Evolutionary conservation across 1,284 basidiomycete species (phyloP), one percentile per base, ranked within the genome.

Genomic region (Apiotrichum domesticum): DNA sequence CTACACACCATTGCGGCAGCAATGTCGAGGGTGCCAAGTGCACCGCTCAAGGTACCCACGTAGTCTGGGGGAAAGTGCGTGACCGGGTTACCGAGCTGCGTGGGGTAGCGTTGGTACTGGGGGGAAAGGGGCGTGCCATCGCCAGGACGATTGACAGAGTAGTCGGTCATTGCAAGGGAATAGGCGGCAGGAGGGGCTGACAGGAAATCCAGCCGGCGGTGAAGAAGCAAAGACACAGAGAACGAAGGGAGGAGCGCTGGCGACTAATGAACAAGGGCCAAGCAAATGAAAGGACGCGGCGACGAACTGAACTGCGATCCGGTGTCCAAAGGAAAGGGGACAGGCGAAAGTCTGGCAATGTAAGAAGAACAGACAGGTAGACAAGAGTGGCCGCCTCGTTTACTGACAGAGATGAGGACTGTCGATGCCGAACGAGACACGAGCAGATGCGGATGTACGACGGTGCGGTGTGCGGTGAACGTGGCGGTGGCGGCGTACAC

Each of bases 1-100:
- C n/a, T 4, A 55, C 59, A 37, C 54, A 62, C 60, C 60, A 62
- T 58, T 4, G 58, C 51, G 6, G 55, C 51, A 43, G 54, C 52
- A 33, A 62, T 51, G 41, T 62, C 57, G 3, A 62, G 33, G 52
- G 56, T 55, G 49, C 61, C 57, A 3, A 62, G 49, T 1, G 61
- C 61, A n/a, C 61, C 61, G 15, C 43, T 52, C 15, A 62, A 55
- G 5, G 57, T 52, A 10, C 55, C 55, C 13, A 57, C 61, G 40
- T 62, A 62, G 39, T 62, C 61, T 14, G 61, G 46, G 6, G 57
- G 52, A 50, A 53, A 61, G 6, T 37, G 39, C 37, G 37, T 47
- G 29, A 53, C 21, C 4, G 52, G 35, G 4, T 39, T 14, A 29
- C 41, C 48, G 35, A 53, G 33, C 6, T 44, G 43, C 4, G 49